Percentiles rank a stretch among this genome's conserved stretches.
Conservation (phyloP, 805 yeast genomes). For the Schwanniomyces vanrijiae region DNA sequence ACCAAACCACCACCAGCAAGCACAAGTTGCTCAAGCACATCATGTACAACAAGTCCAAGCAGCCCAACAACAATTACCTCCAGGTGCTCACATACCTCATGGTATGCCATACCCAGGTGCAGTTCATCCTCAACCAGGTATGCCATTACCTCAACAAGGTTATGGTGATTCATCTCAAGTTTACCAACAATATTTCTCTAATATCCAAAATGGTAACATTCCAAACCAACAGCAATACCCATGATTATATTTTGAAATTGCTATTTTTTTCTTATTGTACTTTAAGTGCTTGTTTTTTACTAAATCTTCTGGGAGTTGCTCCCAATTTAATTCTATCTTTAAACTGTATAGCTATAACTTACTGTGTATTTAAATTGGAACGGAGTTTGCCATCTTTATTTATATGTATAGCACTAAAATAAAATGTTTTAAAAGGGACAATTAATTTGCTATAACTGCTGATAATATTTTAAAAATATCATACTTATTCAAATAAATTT, state of each 20-base stretch:
- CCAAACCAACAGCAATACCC: slow-evolving; percentile 58
- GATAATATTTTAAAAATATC: too few relatives aligned
- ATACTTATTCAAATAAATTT: too few relatives aligned
- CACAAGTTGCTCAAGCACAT: slow-evolving; percentile 18
- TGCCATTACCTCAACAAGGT: slow-evolving; percentile 46
- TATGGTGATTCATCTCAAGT: slow-evolving; percentile 57
- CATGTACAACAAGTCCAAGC: slow-evolving; percentile 27
- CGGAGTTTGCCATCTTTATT: background rate
- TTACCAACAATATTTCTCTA: slow-evolving; percentile 63
- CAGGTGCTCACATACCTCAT: slow-evolving; percentile 41
- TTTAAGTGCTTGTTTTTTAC: background rate
- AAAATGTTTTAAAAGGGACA: background rate
- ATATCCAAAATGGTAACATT: slow-evolving; percentile 48
- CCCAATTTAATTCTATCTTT: background rate
- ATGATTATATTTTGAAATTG: slow-evolving; percentile 18
- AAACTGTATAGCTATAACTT: background rate
- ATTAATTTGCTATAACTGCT: too few relatives aligned
- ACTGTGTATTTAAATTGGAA: background rate
- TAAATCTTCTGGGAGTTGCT: background rate
- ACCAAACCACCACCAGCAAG: slow-evolving; percentile 18
- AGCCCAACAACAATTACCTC: slow-evolving; percentile 38
- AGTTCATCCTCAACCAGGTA: slow-evolving; percentile 38
- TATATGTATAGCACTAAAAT: background rate
- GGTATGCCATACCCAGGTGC: slow-evolving; percentile 47
- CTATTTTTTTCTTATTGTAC: background rate